These are phyloP conservation scores for Notholithocarpus densiflorus DNA, from an alignment of 306 rosid genomes.

Conservation along the genomic window DNA sequence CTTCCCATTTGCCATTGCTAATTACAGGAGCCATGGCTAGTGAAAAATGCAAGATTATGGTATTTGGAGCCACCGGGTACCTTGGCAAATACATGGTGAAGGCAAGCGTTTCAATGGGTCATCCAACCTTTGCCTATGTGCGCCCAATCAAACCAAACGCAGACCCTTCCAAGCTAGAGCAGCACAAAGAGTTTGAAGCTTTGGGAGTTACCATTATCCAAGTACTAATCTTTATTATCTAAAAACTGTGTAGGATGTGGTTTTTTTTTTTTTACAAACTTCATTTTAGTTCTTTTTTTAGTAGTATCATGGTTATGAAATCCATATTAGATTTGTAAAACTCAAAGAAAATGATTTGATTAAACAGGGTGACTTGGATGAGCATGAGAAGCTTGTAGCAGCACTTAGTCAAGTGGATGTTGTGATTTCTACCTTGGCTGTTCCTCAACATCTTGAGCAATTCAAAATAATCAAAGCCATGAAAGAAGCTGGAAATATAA, in stretches of 20 bases:
- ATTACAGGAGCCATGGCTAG: not conserved
- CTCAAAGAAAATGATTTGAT: not conserved
- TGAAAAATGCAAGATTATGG: slow-evolving; percentile 35
- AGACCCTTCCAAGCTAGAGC: slow-evolving; percentile 26
- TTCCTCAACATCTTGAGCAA: slow-evolving; percentile 46
- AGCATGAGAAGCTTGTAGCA: slow-evolving; percentile 38
- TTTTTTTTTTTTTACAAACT: not conserved
- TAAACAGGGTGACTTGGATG: slow-evolving; percentile 42
- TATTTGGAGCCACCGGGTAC: slow-evolving; percentile 38
- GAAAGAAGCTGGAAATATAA: slow-evolving; percentile 38
- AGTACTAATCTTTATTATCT: not conserved
- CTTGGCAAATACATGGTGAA: slow-evolving; percentile 43
- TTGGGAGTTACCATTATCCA: slow-evolving; percentile 40
- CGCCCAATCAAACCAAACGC: slow-evolving; percentile 24
- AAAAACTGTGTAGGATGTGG: not conserved
- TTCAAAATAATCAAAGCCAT: slow-evolving; percentile 45
- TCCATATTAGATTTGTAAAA: no score
- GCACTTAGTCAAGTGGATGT: slow-evolving; percentile 33
- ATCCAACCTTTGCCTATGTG: slow-evolving; percentile 32
- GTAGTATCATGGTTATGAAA: no score
- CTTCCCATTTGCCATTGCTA: not conserved
- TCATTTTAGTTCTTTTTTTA: not conserved
- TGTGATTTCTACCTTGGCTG: slow-evolving; percentile 42
- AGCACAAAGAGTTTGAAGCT: slow-evolving; percentile 26
- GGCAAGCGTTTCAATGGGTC: slow-evolving; percentile 40